Conservation (phyloP, 352 stramenopile species). For the Phytophthora melonis region DNA sequence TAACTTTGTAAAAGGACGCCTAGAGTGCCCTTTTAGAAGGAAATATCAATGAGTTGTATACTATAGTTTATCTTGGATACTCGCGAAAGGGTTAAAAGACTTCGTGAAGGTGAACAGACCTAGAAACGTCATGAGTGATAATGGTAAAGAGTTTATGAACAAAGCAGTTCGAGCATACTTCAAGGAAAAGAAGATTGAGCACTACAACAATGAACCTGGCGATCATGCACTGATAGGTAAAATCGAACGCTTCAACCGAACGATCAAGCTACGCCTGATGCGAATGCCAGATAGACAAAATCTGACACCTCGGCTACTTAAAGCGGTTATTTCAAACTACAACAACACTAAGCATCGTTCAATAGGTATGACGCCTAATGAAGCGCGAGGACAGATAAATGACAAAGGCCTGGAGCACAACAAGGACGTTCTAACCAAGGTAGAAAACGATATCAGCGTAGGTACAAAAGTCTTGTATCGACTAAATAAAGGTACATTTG, state of each 20-base stretch:
- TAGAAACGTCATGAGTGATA: constrained; percentile 28
- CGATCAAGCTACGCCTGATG: constrained; percentile 28
- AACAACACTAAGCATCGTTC: constrained; percentile 20
- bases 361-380: constrained; percentile 24
- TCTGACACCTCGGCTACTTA: constrained; percentile 9
- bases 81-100: no score
- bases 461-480: no score
- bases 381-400: constrained; percentile 26
- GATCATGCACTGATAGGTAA: constrained; percentile 35
- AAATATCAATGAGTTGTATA: no score
- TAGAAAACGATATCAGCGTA: no score
- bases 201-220: constrained; percentile 33
- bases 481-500: no score
- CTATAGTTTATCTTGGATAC: no score
- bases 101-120: constrained; percentile 19
- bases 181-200: constrained; percentile 21
- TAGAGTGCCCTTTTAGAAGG: no score
- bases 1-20: no score
- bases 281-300: constrained; percentile 9
- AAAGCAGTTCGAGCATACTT: constrained; percentile 12
- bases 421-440: background rate
- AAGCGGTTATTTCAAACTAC: constrained; percentile 23
- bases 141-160: constrained; percentile 31
- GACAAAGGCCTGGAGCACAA: constrained; percentile 20
- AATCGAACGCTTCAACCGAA: constrained; percentile 39